Base-by-base conservation (phyloP, 208 protist genomes). In the Acanthamoeba healyi region DNA sequence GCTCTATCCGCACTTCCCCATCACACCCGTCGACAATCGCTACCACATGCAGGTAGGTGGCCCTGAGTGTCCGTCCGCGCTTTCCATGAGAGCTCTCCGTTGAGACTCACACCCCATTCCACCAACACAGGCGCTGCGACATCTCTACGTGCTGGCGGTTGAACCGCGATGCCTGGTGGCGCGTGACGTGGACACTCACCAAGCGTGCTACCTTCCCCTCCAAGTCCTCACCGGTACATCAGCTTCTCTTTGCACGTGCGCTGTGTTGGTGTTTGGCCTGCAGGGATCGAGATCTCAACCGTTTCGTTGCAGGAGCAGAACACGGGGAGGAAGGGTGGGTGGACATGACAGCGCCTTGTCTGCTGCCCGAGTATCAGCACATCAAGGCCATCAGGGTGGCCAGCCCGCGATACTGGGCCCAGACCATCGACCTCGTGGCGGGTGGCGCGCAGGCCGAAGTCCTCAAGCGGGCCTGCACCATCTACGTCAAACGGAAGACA, bases 71-170 rank as follows among this genome's bases (percentile, higher is more conserved):
- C 58, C 58, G 7, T 2, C 3, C 12, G n/a, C n/a, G n/a, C n/a
- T n/a, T n/a, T n/a, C n/a, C n/a, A n/a, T n/a, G n/a, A n/a, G n/a
- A n/a, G n/a, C n/a, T n/a, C n/a, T n/a, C n/a, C n/a, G n/a, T n/a
- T n/a, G n/a, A n/a, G n/a, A n/a, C n/a, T n/a, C 61, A 34, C 9
- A 0, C 58, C 26, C 5, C 32, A n/a, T 12, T 1, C 26, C 61
- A 38, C 61, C 29, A 32, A 70, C 9, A 54, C 54, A 70, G 61
- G 97, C 96, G n/a, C 77, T 99, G 3, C 95, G 99, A 9, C 99
- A 99, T 86, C 93, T 99, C 0, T 99, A 99, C 95, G 98, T 97
- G n/a, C 91, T 99, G 14, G 98, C 98, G 0, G 96, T 98, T 19
- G 98, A 99, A 61, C 97, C 98, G 4, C 96, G 98, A 10, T 96